Evolutionary conservation across 2,329 filamentous ascomycete species (phyloP), one percentile per base, ranked within the genome.

Genomic region (Fusarium albosuccineum): DNA sequence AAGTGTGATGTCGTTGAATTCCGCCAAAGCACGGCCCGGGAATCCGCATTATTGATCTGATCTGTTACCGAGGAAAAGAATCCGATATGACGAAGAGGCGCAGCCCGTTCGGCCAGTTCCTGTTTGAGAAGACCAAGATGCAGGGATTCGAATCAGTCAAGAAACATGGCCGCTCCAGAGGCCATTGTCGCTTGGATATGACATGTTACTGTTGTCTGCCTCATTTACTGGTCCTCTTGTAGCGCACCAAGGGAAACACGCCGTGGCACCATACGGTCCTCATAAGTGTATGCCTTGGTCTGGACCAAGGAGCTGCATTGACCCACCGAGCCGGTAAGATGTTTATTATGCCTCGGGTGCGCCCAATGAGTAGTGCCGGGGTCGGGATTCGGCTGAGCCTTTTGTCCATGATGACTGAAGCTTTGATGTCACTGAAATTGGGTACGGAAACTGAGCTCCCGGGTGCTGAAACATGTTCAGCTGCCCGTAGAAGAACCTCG

Each of bases 281-380:
- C 8, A 17, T 22, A 16, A 17, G 29, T 34, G 46, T 29, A 29
- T 56, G 48, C 45, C 27, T 54, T 59, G 62, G 53, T 9, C 30
- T 49, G 27, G 48, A 57, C 37, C 34, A 37, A 79, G 94, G 75
- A 87, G 90, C 2, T 92, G 91, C 72, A 87, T 88, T 64, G 5
- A 37, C 46, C 22, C 34, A 13, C 30, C 6, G 41, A 1, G 42
- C 16, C 27, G 42, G 27, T 30, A 11, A 16, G 29, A 11, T 16
- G 29, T 37, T 37, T 2, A 49, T 49, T 49, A 37, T 49, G 46
- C 46, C 46, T 49, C 27, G 16, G 16, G 45, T 41, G 30, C 33
- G 14, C 13, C 33, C 17, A 33, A 50, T 22, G 22, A 22, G 22
- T 22, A 22, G 22, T 22, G 22, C 22, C 22, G 3, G 4, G 22